Percentiles rank a stretch among this genome's conserved stretches.
These are phyloP conservation scores for Cercophora scortea DNA, from an alignment of 495 filamentous ascomycete species.

Conservation along the genomic window DNA sequence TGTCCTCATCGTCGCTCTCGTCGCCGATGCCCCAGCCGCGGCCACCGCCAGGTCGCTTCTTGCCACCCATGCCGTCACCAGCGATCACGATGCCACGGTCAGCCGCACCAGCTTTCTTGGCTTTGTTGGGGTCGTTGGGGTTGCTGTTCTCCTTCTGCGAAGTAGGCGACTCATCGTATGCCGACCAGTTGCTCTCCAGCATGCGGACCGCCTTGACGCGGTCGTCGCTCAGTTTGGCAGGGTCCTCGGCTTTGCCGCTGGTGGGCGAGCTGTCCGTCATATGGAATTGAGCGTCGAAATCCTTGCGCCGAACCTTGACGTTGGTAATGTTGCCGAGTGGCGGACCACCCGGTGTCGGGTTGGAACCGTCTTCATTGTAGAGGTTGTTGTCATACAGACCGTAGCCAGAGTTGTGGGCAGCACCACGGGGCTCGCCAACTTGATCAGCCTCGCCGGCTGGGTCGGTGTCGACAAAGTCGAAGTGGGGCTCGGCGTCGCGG, in stretches of 20 bases:
- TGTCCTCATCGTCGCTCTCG: slow-evolving; percentile 32
- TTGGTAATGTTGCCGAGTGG: slow-evolving; percentile 56
- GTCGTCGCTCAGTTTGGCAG: slow-evolving; percentile 33
- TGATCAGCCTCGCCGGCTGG: slow-evolving; percentile 46
- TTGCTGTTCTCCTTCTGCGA: slow-evolving; percentile 39
- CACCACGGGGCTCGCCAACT: slow-evolving; percentile 35
- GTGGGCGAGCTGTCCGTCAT: slow-evolving; percentile 56
- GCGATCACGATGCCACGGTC: slow-evolving; percentile 47
- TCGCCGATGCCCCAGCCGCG: slow-evolving; percentile 56
- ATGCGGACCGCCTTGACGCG: slow-evolving; percentile 54
- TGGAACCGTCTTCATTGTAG: slow-evolving; percentile 46
- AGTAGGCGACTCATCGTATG: slow-evolving; percentile 54
- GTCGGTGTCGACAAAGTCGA: slow-evolving; percentile 35
- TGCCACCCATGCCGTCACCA: slow-evolving; percentile 71
- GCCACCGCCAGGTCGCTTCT: slow-evolving; percentile 41
- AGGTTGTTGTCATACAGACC: slow-evolving; percentile 72
- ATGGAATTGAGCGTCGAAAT: slow-evolving; percentile 66
- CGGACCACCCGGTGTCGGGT: slow-evolving; percentile 18
- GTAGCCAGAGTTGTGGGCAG: slow-evolving; percentile 52
- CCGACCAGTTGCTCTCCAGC: slow-evolving; percentile 60
- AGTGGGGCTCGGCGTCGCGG: slow-evolving; percentile 72
- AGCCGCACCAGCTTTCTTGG: slow-evolving; percentile 15
- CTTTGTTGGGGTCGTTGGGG: slow-evolving; percentile 18
- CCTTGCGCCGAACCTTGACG: slow-evolving; percentile 56
- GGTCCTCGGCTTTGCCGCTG: slow-evolving; percentile 10